Evolutionary conservation across 441 rosid genomes (phyloP).

Genomic region (Bocquillonia castaneifolia): DNA sequence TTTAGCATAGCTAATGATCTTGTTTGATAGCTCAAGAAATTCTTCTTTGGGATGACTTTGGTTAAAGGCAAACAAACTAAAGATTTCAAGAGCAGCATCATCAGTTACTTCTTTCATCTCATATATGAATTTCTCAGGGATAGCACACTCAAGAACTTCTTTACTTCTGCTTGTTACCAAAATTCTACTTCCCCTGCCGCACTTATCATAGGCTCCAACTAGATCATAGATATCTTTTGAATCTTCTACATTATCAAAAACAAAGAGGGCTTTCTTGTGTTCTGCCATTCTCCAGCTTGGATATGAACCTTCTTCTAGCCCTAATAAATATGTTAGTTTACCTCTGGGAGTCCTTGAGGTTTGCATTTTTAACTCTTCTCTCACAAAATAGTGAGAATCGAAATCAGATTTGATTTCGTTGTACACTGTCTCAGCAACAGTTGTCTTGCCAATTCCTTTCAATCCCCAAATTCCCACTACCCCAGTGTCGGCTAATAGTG

Average conservation of each 20-base stretch:
- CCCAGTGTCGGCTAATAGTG: background rate
- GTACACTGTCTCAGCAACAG: background rate
- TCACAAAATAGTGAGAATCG: background rate
- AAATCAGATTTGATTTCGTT: too few relatives aligned
- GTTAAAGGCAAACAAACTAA: background rate
- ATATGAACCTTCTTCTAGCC: background rate
- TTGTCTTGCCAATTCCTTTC: background rate
- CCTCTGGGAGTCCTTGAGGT: background rate
- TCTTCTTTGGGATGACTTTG: background rate
- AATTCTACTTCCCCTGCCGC: background rate
- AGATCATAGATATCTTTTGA: background rate
- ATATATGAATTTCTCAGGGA: background rate
- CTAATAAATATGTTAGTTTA: background rate
- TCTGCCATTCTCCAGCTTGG: too few relatives aligned
- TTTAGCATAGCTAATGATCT: background rate
- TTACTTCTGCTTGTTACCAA: background rate
- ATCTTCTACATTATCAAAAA: background rate
- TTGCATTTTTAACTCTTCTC: too few relatives aligned
- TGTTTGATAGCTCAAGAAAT: background rate
- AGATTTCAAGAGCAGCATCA: background rate
- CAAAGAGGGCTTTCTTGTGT: background rate
- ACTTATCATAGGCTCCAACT: background rate
- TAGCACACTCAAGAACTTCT: background rate
- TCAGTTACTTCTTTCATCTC: background rate
- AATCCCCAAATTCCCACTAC: background rate